Evolutionary conservation across 2,329 filamentous ascomycete species (phyloP).

Genomic region (Aspergillus eucalypticola): DNA sequence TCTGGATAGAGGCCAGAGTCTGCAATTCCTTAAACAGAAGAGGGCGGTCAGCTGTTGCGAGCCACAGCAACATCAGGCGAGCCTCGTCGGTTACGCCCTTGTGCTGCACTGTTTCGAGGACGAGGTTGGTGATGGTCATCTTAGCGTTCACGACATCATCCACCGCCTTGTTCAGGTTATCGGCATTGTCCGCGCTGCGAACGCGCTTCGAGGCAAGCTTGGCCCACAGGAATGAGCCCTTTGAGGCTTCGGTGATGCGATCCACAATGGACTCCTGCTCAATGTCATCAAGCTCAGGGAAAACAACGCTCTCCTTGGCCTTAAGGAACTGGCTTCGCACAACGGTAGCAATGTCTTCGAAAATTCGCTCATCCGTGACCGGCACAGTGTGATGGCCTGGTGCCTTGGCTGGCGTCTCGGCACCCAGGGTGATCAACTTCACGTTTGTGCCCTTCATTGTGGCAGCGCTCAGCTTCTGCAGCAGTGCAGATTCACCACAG

Average conservation of each 20-base stretch:
- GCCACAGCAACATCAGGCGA: constrained; percentile 39
- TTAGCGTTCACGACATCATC: constrained; percentile 30
- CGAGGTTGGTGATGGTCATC: constrained; percentile 34
- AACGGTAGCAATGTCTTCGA: constrained; percentile 41
- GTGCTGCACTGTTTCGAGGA: constrained; percentile 28
- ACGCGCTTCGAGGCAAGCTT: constrained; percentile 37
- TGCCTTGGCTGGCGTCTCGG: constrained; percentile 20
- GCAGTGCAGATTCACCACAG: constrained; percentile 30
- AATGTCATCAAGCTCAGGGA: constrained; percentile 29
- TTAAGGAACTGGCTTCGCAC: constrained; percentile 27
- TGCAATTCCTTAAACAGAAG: constrained; percentile 35
- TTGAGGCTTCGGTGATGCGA: constrained; percentile 35
- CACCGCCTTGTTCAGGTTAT: constrained; percentile 31
- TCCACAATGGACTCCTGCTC: constrained; percentile 37
- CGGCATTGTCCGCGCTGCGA: constrained; percentile 27
- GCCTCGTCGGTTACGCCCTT: constrained; percentile 31
- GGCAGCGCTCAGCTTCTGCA: constrained; percentile 29
- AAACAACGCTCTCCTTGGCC: constrained; percentile 19
- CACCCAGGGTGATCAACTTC: constrained; percentile 35
- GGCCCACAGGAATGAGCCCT: constrained; percentile 44
- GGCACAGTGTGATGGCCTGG: constrained; percentile 22
- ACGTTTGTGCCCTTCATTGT: constrained; percentile 25
- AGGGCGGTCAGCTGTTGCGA: constrained; percentile 40
- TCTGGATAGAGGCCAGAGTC: constrained; percentile 31
- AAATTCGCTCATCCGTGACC: constrained; percentile 35